phyloP scores from a whole-genome alignment of 2,329 filamentous ascomycete genomes.

The Phaeosphaeriaceae sp. region DNA sequence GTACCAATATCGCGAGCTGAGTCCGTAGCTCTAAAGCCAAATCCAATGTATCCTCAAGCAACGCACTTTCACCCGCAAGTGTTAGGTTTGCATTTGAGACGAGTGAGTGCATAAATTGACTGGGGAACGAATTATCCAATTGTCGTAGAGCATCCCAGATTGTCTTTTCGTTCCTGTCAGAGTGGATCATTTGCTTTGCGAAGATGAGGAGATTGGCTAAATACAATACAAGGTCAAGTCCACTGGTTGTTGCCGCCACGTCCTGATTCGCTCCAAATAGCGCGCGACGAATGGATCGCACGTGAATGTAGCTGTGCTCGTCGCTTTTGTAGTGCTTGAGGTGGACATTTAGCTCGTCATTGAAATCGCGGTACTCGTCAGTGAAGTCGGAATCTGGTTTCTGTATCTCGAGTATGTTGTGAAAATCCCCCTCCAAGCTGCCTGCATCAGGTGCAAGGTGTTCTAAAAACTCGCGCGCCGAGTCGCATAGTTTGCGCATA shows the following conservation, averaged over 20 bases:
- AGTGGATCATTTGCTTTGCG: slow-evolving; percentile 46
- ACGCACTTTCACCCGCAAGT: slow-evolving; percentile 46
- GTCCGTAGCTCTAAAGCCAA: slow-evolving; percentile 62
- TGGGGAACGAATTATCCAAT: slow-evolving; percentile 46
- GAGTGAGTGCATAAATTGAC: slow-evolving; percentile 38
- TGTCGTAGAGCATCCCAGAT: slow-evolving; percentile 38
- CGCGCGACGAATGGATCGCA: slow-evolving; percentile 46
- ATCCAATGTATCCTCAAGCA: slow-evolving; percentile 54
- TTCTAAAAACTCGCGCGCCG: slow-evolving; percentile 36
- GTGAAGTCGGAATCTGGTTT: slow-evolving; percentile 47
- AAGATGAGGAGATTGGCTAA: slow-evolving; percentile 54
- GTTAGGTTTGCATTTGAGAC: slow-evolving; percentile 11
- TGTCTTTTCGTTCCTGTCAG: slow-evolving; percentile 33
- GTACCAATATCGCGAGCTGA: slow-evolving; percentile 57
- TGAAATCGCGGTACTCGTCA: slow-evolving; percentile 46
- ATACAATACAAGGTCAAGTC: slow-evolving; percentile 52
- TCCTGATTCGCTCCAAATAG: slow-evolving; percentile 44
- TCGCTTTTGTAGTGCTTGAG: slow-evolving; percentile 46
- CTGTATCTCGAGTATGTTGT: slow-evolving; percentile 36
- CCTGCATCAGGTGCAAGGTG: slow-evolving; percentile 39
- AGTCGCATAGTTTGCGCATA: slow-evolving; percentile 46
- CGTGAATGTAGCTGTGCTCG: slow-evolving; percentile 51
- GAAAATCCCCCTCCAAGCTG: slow-evolving; percentile 22
- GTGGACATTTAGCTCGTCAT: slow-evolving; percentile 42
- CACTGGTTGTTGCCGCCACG: slow-evolving; percentile 24